These are phyloP conservation scores for Filosporella fistucella DNA, from an alignment of 495 filamentous ascomycete genomes.

Conservation along the genomic window DNA sequence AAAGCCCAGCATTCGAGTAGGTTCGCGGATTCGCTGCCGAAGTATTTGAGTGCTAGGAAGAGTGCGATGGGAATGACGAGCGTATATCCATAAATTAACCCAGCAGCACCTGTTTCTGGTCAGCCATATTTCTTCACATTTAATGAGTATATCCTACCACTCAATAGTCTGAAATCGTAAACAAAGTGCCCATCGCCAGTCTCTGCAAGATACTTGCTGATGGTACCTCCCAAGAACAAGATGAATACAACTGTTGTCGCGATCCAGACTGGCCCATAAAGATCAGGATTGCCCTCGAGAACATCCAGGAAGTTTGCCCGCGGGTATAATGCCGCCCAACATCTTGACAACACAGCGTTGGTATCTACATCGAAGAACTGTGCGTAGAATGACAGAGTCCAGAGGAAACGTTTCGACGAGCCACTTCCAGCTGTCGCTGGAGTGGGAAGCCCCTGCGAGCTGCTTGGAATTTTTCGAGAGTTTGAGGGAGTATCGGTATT, in stretches of 20 bases:
- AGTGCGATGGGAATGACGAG: slow-evolving; percentile 74
- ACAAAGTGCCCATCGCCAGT: slow-evolving; percentile 39
- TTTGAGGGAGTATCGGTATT: slow-evolving; percentile 48
- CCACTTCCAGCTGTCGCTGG: slow-evolving; percentile 51
- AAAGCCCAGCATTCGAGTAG: slow-evolving; percentile 90
- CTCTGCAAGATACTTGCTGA: slow-evolving; percentile 75
- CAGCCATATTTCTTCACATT: background rate
- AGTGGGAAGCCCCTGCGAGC: slow-evolving; percentile 52
- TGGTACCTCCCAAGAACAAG: slow-evolving; percentile 89
- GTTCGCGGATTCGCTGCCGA: slow-evolving; percentile 82
- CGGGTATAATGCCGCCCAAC: slow-evolving; percentile 79
- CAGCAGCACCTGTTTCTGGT: slow-evolving; percentile 66
- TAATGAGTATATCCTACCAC: slow-evolving; percentile 38
- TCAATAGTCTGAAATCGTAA: slow-evolving; percentile 86
- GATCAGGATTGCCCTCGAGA: slow-evolving; percentile 92
- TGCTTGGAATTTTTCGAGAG: slow-evolving; percentile 43
- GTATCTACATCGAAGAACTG: slow-evolving; percentile 99
- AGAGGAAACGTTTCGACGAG: slow-evolving; percentile 79
- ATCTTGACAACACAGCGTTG: slow-evolving; percentile 75
- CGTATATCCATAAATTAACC: slow-evolving; percentile 92
- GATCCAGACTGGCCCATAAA: slow-evolving; percentile 97
- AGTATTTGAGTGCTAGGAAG: slow-evolving; percentile 90
- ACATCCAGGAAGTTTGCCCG: slow-evolving; percentile 93
- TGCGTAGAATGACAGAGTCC: slow-evolving; percentile 89
- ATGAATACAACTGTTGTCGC: slow-evolving; percentile 96